Base-by-base conservation (phyloP, 768 basidiomycete genomes). In the Trametes sanguinea region DNA sequence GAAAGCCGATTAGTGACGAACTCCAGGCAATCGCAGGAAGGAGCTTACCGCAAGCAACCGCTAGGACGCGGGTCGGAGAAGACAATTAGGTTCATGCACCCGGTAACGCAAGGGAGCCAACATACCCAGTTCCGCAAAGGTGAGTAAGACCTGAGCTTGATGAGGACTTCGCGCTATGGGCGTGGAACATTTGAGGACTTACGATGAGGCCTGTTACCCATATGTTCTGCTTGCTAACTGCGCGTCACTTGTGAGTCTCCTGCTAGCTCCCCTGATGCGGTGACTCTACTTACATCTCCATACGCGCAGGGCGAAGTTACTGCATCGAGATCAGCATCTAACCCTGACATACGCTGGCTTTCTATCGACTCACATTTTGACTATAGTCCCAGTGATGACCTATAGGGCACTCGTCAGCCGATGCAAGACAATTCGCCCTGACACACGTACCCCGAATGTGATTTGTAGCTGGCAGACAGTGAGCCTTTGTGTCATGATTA, bases 221-320 rank as follows among this genome's bases (percentile, higher is more conserved):
- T 9, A 79, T 58, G 62, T 86, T 86, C 37, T 77, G 74, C 44
- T 83, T 76, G 73, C 85, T 86, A 67, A 87, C 85, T 87, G 61
- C 22, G 54, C 2, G n/a, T 60, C 16, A 14, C 51, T 56, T 32
- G 35, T 65, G 14, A 64, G 35, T 46, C 52, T 45, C 30, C 29
- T 2, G 33, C 32, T 13, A n/a, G 42, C 22, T 22, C 4, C 29
- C 22, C 22, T 30, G 35, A 43, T 3, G 8, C 5, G 44, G 54
- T 5, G 52, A 14, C 7, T 7, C 60, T n/a, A 65, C 54, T 13
- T 73, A 86, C 85, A 87, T 71, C 84, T 73, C 84, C 84, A 87
- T 11, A 87, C 85, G 13, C 85, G 82, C 72, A 86, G 74, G 1
- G 83, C 77, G 60, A 85, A 87, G 42, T 85, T 87, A 14, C 60